Evolutionary conservation across 441 rosid species (phyloP).

Genomic region (Populus hybrid): DNA sequence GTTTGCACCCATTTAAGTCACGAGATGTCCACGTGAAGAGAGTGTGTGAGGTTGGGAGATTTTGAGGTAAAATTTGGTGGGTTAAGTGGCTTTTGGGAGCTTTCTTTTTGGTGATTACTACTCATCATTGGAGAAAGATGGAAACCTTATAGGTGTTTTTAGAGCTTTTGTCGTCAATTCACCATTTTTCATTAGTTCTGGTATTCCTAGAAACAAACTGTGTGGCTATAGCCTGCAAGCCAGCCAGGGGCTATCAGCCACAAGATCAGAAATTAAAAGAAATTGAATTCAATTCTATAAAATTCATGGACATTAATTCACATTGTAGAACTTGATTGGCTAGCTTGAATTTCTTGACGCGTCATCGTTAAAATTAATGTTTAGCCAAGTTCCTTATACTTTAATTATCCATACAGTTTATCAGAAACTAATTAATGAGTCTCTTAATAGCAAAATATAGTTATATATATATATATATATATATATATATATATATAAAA

Average conservation of each 20-base stretch:
- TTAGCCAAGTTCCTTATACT: not conserved
- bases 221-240: not conserved
- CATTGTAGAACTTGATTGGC: too few relatives aligned
- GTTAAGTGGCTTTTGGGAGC: constrained; percentile 9
- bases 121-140: constrained; percentile 20
- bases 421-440: not conserved
- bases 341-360: not conserved
- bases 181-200: not conserved
- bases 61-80: not conserved
- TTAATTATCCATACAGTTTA: not conserved
- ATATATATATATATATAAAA: too few relatives aligned
- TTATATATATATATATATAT: too few relatives aligned
- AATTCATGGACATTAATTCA: too few relatives aligned
- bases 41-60: constrained; percentile 13
- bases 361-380: not conserved
- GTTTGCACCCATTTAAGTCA: constrained; percentile 29
- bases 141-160: not conserved
- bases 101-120: not conserved
- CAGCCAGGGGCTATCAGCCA: too few relatives aligned
- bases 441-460: not conserved
- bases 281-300: not conserved
- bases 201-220: not conserved
- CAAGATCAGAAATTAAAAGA: not conserved
- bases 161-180: not conserved
- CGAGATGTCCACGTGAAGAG: constrained; percentile 53